Conservation (phyloP, 208 protist genomes). For the Wallacemonas sp. region DNA sequence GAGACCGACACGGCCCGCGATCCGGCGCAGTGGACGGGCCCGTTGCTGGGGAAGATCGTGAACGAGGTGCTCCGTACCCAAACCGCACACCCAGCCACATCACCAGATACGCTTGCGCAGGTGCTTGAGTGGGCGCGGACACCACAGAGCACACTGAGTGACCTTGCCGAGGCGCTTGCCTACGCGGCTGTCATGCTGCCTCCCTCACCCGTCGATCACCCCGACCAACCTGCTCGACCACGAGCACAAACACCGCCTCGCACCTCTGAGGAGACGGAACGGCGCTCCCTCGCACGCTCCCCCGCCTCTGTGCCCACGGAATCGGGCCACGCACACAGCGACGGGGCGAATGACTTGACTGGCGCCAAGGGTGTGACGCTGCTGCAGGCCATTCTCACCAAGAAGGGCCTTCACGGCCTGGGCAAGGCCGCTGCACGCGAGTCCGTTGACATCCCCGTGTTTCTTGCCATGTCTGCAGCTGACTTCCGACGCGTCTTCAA, state of each 20-base stretch:
- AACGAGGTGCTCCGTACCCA: slow-evolving; percentile 46
- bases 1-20: slow-evolving; percentile 57
- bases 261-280: neutral
- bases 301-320: neutral
- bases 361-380: slow-evolving; percentile 36
- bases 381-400: slow-evolving; percentile 54
- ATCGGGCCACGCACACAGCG: neutral
- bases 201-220: slow-evolving; percentile 13
- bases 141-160: neutral
- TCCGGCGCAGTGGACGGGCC: slow-evolving; percentile 36
- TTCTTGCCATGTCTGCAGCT: slow-evolving; percentile 68
- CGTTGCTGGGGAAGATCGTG: slow-evolving; percentile 41
- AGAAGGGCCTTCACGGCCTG: slow-evolving; percentile 61
- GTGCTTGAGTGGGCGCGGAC: slow-evolving; percentile 32
- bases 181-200: slow-evolving; percentile 48
- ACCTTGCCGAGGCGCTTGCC: slow-evolving; percentile 38
- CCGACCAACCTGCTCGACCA: neutral
- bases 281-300: neutral
- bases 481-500: slow-evolving; percentile 80
- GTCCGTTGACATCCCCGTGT: slow-evolving; percentile 80
- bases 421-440: slow-evolving; percentile 39
- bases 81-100: slow-evolving; percentile 11
- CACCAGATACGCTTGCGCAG: slow-evolving; percentile 15
- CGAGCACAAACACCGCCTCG: neutral
- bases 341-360: slow-evolving; percentile 21